Percentiles rank a stretch among this genome's conserved stretches.
phyloP scores from a whole-genome alignment of 768 basidiomycete genomes.

The Mycena maculata region DNA sequence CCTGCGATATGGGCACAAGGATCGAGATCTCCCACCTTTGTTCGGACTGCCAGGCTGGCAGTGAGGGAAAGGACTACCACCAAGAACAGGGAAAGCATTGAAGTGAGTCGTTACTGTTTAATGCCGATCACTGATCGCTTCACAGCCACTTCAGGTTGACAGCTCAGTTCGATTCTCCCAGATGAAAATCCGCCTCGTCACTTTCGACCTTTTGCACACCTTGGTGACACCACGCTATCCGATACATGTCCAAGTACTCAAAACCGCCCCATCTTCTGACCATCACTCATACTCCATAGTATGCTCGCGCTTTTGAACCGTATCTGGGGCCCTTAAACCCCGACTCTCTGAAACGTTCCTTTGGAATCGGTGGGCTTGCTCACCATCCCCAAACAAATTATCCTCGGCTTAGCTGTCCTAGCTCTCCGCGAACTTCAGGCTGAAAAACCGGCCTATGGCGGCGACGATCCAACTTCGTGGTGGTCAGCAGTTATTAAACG shows the following conservation, averaged over 20 bases:
- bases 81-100: conserved; percentile 13
- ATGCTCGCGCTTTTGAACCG: conserved; percentile 73
- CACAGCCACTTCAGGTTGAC: too few relatives aligned
- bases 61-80: background rate
- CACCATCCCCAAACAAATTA: conserved; percentile 1
- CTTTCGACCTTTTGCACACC: conserved; percentile 87
- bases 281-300: conserved; percentile 41
- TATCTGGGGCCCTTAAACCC: conserved; percentile 73
- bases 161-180: background rate
- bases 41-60: conserved; percentile 12
- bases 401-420: conserved; percentile 33
- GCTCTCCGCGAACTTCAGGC: conserved; percentile 62
- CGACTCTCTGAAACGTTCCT: conserved; percentile 63
- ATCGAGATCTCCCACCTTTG: too few relatives aligned
- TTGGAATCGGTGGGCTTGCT: conserved; percentile 62
- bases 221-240: conserved; percentile 75
- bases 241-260: conserved; percentile 65
- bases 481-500: conserved; percentile 82
- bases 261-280: too few relatives aligned
- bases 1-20: conserved; percentile 66
- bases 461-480: conserved; percentile 67
- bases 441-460: conserved; percentile 68
- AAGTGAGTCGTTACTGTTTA: too few relatives aligned
- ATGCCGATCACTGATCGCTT: too few relatives aligned
- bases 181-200: conserved; percentile 65